Evolutionary conservation across 192 early-diverging fungal species (phyloP), one percentile per base, ranked within the genome.

Genomic region (Podila verticillata): DNA sequence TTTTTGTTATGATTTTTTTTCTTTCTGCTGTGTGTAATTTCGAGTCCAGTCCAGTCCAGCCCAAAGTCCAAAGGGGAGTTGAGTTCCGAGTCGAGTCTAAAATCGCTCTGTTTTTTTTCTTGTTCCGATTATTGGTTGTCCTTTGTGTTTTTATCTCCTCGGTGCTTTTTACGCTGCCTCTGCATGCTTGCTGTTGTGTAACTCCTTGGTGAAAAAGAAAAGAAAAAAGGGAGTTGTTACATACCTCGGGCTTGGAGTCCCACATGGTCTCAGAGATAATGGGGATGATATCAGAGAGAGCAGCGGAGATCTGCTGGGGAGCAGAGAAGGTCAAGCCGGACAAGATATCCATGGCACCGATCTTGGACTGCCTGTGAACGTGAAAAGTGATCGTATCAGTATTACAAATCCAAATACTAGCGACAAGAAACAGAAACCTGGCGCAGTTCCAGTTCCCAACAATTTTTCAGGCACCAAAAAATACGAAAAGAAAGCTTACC

Each of bases 161-260:
- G 15, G 58, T 19, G 26, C 6, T 54, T 54, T 54, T 54, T 54
- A 19, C 17, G 12, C 51, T 54, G 20, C 6, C 44, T 54, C 17
- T 24, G 20, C 24, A 24, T 54, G n/a, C 51, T 19, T 54, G 54
- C n/a, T 39, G 26, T 19, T 19, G 5, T 32, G 4, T 26, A 20
- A 28, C 12, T 28, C 28, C 39, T 22, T 57, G 51, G n/a, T 15
- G 20, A 62, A 34, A 20, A 32, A 19, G 49, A 20, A 60, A 29
- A 24, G 28, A n/a, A 31, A 48, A 31, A 74, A 88, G 39, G 39
- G 39, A 17, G 3, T 15, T 85, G 57, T 74, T 80, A 71, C 80
- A 80, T 65, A 92, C 90, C 73, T 93, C 91, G 56, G 90, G 85
- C 86, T 94, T 94, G 66, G 92, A 93, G 84, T 93, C 94, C 89